Percentiles rank a stretch among this genome's conserved stretches.
Evolutionary conservation across 441 rosid species (phyloP).

Genomic region (Croton laevigatus): DNA sequence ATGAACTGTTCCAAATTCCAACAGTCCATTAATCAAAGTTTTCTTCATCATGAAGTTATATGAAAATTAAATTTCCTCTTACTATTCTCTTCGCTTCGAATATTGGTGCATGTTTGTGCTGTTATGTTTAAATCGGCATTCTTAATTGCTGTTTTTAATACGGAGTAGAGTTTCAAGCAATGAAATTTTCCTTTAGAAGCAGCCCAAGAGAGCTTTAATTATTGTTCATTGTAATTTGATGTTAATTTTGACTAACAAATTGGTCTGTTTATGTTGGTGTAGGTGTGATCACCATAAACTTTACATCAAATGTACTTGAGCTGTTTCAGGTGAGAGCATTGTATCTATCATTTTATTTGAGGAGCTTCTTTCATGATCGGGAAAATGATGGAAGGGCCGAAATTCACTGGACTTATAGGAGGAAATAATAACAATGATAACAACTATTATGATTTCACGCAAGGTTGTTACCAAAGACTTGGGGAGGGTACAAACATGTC

Average conservation of each 20-base stretch:
- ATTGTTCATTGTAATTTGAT: background rate
- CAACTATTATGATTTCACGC: conserved; percentile 72
- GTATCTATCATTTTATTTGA: conserved; percentile 16
- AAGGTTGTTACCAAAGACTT: conserved; percentile 78
- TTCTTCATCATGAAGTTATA: too few species aligned
- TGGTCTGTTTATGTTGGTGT: conserved; percentile 4
- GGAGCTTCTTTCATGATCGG: conserved; percentile 42
- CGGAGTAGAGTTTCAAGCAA: background rate
- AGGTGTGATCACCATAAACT: conserved; percentile 17
- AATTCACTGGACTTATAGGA: conserved; percentile 45
- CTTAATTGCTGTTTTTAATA: too few species aligned
- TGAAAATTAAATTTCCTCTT: too few species aligned
- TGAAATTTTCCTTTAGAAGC: background rate
- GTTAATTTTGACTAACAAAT: background rate
- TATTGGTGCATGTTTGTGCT: too few species aligned
- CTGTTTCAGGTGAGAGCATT: conserved; percentile 22
- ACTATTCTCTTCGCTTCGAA: too few species aligned
- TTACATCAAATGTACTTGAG: conserved; percentile 22
- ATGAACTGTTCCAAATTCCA: too few species aligned
- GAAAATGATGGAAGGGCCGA: conserved; percentile 72
- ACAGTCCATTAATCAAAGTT: too few species aligned
- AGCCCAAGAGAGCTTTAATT: too few species aligned
- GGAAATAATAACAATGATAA: conserved; percentile 52
- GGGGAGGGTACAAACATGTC: conserved; percentile 92
- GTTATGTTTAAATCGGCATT: too few species aligned